These are phyloP conservation scores for Nyctanthes arbortristis DNA, from an alignment of 257 asterid species.

Conservation along the genomic window DNA sequence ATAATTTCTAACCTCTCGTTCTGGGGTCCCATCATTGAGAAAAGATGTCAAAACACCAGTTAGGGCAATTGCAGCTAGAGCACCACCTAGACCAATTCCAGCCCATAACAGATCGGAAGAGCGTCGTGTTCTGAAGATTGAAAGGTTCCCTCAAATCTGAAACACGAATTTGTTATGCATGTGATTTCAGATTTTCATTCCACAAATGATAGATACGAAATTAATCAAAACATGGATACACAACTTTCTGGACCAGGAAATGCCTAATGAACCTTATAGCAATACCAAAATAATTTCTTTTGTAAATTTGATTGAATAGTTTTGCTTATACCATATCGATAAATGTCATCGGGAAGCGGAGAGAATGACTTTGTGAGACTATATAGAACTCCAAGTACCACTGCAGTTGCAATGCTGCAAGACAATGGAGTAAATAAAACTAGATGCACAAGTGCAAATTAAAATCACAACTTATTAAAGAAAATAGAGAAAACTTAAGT, in stretches of 20 bases:
- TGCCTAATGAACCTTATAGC: too few species aligned
- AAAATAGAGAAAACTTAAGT: conserved; percentile 18
- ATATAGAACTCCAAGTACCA: conserved; percentile 77
- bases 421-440: conserved; percentile 19
- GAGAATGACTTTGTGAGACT: conserved; percentile 85
- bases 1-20: conserved; percentile 75
- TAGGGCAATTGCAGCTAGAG: conserved; percentile 66
- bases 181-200: not conserved
- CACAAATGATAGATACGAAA: too few species aligned
- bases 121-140: conserved; percentile 85
- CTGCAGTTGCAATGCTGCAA: conserved; percentile 76
- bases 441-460: conserved; percentile 14
- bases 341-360: conserved; percentile 88
- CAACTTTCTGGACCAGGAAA: too few species aligned
- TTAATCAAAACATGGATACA: too few species aligned
- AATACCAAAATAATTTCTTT: not conserved
- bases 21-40: conserved; percentile 74
- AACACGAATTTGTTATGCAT: conserved; percentile 20
- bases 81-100: conserved; percentile 87
- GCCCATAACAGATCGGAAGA: conserved; percentile 95
- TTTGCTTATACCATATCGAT: conserved; percentile 65
- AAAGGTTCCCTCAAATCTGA: conserved; percentile 87
- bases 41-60: conserved; percentile 74
- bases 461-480: conserved; percentile 4
- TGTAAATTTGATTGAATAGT: not conserved